Conservation (phyloP, 1,284 basidiomycete genomes). For the Tilletia walkeri region DNA sequence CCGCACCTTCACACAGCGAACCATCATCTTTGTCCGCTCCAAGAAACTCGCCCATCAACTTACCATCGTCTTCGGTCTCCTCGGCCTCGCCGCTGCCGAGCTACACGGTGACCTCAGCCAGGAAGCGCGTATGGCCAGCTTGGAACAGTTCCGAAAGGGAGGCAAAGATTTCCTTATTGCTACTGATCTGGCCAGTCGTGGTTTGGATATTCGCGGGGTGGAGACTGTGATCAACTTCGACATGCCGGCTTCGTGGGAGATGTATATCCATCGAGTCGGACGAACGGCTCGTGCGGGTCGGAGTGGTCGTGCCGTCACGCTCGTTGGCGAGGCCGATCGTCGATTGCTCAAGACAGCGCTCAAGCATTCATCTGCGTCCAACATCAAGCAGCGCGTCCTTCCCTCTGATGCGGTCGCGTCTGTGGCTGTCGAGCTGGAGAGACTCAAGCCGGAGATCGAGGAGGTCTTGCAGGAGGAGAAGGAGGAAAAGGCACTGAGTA, state of each 20-base stretch:
- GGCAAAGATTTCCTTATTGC: constrained; percentile 85
- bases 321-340: constrained; percentile 92
- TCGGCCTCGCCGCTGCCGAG: constrained; percentile 82
- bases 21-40: constrained; percentile 90
- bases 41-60: constrained; percentile 97
- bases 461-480: constrained; percentile 86
- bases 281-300: constrained; percentile 63
- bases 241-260: constrained; percentile 88
- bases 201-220: constrained; percentile 95
- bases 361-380: constrained; percentile 79
- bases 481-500: constrained; percentile 74
- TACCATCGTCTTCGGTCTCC: constrained; percentile 85
- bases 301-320: constrained; percentile 71
- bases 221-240: constrained; percentile 95
- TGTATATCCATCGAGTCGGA: constrained; percentile 94
- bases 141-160: constrained; percentile 83
- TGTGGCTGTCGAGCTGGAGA: constrained; percentile 71
- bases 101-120: constrained; percentile 92
- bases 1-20: constrained; percentile 76
- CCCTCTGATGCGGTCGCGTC: constrained; percentile 74
- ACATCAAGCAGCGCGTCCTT: constrained; percentile 84
- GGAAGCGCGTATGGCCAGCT: constrained; percentile 82
- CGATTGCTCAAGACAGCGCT: constrained; percentile 95
- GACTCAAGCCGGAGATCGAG: constrained; percentile 74
- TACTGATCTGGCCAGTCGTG: constrained; percentile 90